A percentile compares a stretch with the other conserved stretches of the same genome.
These are phyloP conservation scores for Pleurotus cornucopiae DNA, from an alignment of 768 basidiomycete genomes.

Conservation along the genomic window DNA sequence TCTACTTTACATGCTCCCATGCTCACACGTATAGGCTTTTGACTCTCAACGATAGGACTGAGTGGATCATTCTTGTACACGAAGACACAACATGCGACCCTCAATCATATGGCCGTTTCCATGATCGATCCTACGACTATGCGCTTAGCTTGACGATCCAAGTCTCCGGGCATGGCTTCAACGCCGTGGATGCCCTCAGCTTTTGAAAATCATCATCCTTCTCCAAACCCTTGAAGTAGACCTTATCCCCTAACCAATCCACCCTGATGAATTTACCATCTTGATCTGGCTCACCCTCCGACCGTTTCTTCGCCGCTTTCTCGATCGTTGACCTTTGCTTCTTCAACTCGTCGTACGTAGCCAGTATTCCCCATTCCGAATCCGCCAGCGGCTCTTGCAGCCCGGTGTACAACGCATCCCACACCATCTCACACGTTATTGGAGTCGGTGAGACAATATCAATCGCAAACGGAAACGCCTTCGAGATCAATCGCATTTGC, in stretches of 20 bases:
- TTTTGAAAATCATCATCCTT: conserved; percentile 54
- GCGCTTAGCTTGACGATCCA: conserved; percentile 52
- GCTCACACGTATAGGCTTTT: too few relatives aligned
- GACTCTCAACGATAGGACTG: too few relatives aligned
- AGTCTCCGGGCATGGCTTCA: conserved; percentile 40
- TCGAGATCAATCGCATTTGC: conserved; percentile 52
- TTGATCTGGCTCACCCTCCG: conserved; percentile 24
- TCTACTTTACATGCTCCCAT: too few relatives aligned
- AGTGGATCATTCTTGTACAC: neutral
- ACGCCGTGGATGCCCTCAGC: conserved; percentile 43
- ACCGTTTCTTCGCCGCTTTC: conserved; percentile 46
- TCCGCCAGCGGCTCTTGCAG: conserved; percentile 55
- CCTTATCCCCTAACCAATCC: conserved; percentile 58
- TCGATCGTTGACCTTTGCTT: conserved; percentile 40
- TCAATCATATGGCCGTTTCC: neutral
- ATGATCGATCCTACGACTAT: neutral
- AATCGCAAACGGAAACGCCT: conserved; percentile 63
- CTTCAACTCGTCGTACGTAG: conserved; percentile 28
- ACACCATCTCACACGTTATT: conserved; percentile 47
- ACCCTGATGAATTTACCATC: conserved; percentile 46
- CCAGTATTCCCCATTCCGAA: conserved; percentile 49
- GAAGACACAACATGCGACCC: neutral
- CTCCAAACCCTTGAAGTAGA: conserved; percentile 60
- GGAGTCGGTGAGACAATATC: conserved; percentile 39
- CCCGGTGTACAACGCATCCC: conserved; percentile 45